Conservation (phyloP, 352 stramenopile species). For the Phytophthora citrophthora region DNA sequence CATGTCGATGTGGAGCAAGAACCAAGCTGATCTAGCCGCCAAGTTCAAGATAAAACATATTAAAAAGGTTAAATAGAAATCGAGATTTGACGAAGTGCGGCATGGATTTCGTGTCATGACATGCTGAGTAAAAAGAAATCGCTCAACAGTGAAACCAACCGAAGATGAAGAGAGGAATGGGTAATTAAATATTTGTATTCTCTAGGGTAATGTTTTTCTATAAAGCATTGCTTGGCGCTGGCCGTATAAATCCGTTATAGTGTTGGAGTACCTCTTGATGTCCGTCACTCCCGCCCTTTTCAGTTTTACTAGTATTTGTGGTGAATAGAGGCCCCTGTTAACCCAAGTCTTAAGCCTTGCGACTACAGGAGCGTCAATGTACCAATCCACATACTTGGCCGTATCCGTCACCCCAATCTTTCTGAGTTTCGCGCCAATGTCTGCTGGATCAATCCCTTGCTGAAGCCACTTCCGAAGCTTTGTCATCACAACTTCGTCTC, state of each 20-base stretch:
- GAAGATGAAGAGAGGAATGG: too few species aligned
- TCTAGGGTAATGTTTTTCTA: conserved; percentile 3
- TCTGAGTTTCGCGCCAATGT: conserved; percentile 4
- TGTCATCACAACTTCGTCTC: neutral
- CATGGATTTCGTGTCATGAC: too few species aligned
- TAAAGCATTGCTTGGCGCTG: conserved; percentile 3
- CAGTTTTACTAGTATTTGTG: conserved; percentile 2
- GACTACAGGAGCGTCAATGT: neutral
- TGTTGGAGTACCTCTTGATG: neutral
- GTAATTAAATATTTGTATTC: neutral
- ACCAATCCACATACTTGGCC: neutral
- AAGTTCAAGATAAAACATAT: conserved; percentile 5
- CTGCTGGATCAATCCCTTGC: neutral
- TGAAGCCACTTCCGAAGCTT: conserved; percentile 7
- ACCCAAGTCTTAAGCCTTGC: neutral
- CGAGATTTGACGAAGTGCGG: too few species aligned
- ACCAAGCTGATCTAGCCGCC: neutral
- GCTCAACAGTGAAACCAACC: too few species aligned
- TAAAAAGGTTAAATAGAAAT: neutral
- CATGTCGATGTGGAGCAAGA: neutral
- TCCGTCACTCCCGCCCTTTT: neutral
- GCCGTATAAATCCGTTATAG: neutral
- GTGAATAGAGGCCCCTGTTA: neutral
- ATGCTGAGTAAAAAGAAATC: too few species aligned
- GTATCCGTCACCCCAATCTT: conserved; percentile 6